These are phyloP conservation scores for Botrytis fragariae DNA, from an alignment of 2,329 filamentous ascomycete species.

Conservation along the genomic window DNA sequence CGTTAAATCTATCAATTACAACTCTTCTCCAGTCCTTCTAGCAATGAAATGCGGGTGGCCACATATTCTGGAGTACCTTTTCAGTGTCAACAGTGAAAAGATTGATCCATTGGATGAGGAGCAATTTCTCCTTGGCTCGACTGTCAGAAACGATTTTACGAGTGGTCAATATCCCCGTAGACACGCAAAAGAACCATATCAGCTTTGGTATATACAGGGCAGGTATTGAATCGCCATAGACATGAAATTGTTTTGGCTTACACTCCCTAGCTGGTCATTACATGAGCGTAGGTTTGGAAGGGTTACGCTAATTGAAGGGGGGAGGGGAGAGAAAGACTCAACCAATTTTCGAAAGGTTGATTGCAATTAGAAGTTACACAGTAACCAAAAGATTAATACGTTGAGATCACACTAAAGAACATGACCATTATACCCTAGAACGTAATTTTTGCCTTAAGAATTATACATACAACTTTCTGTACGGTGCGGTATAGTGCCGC, in stretches of 20 bases:
- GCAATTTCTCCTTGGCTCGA: background rate
- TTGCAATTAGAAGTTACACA: background rate
- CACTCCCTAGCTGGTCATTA: background rate
- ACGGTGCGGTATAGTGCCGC: background rate
- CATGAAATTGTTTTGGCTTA: background rate
- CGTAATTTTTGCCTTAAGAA: background rate
- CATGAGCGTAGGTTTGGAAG: background rate
- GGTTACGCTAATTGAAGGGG: background rate
- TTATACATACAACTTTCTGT: background rate
- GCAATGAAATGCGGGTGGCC: background rate
- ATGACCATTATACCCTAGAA: background rate
- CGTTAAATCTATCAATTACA: no score
- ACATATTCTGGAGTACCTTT: background rate
- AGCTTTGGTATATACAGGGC: background rate
- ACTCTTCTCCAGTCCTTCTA: background rate
- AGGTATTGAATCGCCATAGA: accelerated
- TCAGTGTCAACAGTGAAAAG: background rate
- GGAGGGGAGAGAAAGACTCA: background rate
- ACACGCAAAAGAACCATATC: background rate
- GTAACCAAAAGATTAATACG: background rate
- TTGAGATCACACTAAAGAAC: background rate
- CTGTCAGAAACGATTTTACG: background rate
- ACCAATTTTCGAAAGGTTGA: background rate
- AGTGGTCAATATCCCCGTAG: background rate
- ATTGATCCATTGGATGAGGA: background rate